A percentile compares a stretch with the other conserved stretches of the same genome.
These are phyloP conservation scores for Mycena amicta DNA, from an alignment of 768 basidiomycete species.

Conservation along the genomic window DNA sequence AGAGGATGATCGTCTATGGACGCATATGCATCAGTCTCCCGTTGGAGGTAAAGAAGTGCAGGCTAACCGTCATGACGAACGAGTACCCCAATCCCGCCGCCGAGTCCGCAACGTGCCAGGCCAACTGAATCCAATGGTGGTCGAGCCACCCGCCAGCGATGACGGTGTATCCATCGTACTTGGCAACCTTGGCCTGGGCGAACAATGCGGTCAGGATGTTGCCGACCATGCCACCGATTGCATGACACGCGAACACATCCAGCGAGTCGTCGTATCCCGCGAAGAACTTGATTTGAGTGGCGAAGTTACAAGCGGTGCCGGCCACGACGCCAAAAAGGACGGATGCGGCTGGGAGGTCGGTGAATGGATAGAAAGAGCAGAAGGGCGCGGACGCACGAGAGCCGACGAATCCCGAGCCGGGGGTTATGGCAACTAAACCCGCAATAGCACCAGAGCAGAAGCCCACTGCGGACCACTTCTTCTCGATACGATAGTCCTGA, in stretches of 20 bases:
- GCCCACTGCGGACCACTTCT: conserved; percentile 91
- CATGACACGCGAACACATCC: conserved; percentile 88
- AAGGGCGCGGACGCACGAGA: no score
- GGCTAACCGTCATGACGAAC: conserved; percentile 67
- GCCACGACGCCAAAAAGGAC: conserved; percentile 85
- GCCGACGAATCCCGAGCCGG: conserved; percentile 79
- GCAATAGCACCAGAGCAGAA: conserved; percentile 95
- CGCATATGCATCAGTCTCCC: no score
- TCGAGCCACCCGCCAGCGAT: conserved; percentile 90
- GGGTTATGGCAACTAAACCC: conserved; percentile 88
- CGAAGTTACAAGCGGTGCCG: conserved; percentile 87
- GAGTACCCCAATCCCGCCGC: conserved; percentile 68
- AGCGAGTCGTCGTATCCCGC: conserved; percentile 79
- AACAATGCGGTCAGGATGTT: conserved; percentile 88
- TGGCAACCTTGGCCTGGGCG: conserved; percentile 79
- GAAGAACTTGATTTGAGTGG: conserved; percentile 89
- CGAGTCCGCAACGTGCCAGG: conserved; percentile 80
- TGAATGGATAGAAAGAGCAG: no score
- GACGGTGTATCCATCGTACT: conserved; percentile 68
- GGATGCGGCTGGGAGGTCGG: conserved; percentile 69
- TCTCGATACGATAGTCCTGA: no score
- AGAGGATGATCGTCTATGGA: conserved; percentile 76
- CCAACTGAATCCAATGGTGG: conserved; percentile 79
- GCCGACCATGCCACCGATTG: conserved; percentile 78
- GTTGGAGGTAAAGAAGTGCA: neutral